Evolutionary conservation across 805 yeast genomes (phyloP), one percentile per base, ranked within the genome.

Genomic region (Pichia exigua): DNA sequence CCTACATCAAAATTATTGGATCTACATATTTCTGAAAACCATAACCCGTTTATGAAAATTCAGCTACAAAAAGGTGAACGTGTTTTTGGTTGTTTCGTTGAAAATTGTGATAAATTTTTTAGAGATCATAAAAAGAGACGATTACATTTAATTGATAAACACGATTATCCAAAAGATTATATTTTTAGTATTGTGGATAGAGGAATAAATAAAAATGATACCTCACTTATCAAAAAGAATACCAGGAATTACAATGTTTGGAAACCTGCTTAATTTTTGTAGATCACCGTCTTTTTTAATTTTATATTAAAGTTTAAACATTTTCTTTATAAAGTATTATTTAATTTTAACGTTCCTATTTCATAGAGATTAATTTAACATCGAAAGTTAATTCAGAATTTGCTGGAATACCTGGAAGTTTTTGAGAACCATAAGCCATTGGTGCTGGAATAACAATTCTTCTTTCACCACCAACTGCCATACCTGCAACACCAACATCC

Each of bases 401-500:
- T 64, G 96, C 87, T 65, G 99, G 99, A 62, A 94, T 88, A 57
- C 98, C 99, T 61, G 99, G 99, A 58, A 94, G 78, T 58, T 87
- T 81, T 75, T 87, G 85, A 65, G 85, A 85, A 59, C 99, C 99
- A 74, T 94, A 94, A 52, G 97, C 99, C 83, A 87, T 87, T 65
- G 91, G 81, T 50, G 99, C 85, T 62, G 99, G 99, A 61, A 94
- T 89, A 55, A 89, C 80, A 60, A 94, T 89, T 76, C 98, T 84
- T 80, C 99, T 91, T 79, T 94, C 99, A 67, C 98, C 98, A 65
- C 97, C 97, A 67, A 88, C 95, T 52, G 95, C 83, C 97, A 94
- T 91, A 69, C 98, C 98, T 54, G 92, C 90, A 63, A 94, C 94
- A 78, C 99, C 99, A 65, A 92, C 79, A 69, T 94, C 99, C 88